Conservation (phyloP, 805 yeast species). For the Lipomyces lipofer region DNA sequence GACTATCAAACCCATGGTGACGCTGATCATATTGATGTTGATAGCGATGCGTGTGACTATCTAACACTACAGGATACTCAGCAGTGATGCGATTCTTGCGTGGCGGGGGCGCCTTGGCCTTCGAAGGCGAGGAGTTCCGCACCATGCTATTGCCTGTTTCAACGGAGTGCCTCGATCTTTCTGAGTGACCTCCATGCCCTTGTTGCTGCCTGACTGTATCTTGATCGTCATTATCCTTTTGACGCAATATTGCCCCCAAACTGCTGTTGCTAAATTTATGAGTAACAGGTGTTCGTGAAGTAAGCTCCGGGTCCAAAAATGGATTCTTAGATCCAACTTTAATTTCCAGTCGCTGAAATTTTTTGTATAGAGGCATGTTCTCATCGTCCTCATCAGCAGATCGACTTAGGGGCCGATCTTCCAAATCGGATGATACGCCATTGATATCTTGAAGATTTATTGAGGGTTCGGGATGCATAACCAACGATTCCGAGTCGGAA, state of each 20-base stretch:
- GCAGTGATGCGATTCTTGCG: no score
- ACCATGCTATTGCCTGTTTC: neutral
- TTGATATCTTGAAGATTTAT: no score
- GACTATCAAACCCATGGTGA: no score
- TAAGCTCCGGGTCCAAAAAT: constrained; percentile 20
- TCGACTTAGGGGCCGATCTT: neutral
- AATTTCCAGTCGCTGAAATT: constrained; percentile 22
- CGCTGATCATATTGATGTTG: no score
- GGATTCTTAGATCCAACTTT: constrained; percentile 20
- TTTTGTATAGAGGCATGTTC: constrained; percentile 18
- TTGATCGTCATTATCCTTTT: neutral
- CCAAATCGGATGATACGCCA: no score
- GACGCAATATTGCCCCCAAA: neutral
- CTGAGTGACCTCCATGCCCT: neutral
- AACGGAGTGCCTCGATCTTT: neutral
- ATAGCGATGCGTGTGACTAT: no score
- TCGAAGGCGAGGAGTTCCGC: neutral
- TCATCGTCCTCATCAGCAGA: constrained; percentile 19
- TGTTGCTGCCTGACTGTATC: neutral
- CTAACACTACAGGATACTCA: no score
- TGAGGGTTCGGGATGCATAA: no score
- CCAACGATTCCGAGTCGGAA: no score
- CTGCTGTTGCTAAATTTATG: neutral
- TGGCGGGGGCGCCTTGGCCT: no score
- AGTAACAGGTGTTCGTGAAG: neutral